Evolutionary conservation across 2,329 filamentous ascomycete genomes (phyloP), one percentile per base, ranked within the genome.

Genomic region (Harringtonia aguacate): DNA sequence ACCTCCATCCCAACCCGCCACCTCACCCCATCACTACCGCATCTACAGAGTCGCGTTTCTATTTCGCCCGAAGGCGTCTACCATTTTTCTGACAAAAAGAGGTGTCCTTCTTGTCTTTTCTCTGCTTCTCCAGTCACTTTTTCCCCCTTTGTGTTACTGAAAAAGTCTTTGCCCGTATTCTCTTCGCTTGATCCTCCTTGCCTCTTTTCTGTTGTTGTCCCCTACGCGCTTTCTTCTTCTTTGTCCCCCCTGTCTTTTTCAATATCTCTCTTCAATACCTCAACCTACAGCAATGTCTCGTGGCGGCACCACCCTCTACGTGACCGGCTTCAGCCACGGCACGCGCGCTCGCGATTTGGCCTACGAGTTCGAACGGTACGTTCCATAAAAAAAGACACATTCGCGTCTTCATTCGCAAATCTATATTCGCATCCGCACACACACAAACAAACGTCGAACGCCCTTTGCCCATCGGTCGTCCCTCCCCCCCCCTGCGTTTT

Each of bases 331-430:
- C 69, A 94, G 90, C 78, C 88, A 95, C 70, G 88, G 90, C 67
- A 95, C 90, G 67, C 87, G 92, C 75, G 88, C 92, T 67, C 87
- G 92, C 80, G 89, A 98, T 76, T 86, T 97, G 67, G 88, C 90
- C 74, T 95, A 94, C 85, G 90, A 97, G 77, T 97, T 97, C 85
- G 90, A 97, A 89, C 88, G 90, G 87, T 95, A 95, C 80, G 89
- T 94, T 42, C 43, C 33, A n/a, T 48, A 36, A 24, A 44, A 29
- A 31, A 22, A n/a, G n/a, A n/a, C n/a, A n/a, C n/a, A n/a, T n/a
- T n/a, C n/a, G n/a, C n/a, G n/a, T n/a, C n/a, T n/a, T n/a, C n/a
- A n/a, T n/a, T n/a, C n/a, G 10, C 30, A 14, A 14, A 44, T 24
- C 40, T 18, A 29, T 18, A 10, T 27, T 35, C 39, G 13, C 34